Percentiles rank a stretch among this genome's conserved stretches.
Evolutionary conservation across 164 flowering plant species (phyloP).

Genomic region (Paratinospora sagittata): DNA sequence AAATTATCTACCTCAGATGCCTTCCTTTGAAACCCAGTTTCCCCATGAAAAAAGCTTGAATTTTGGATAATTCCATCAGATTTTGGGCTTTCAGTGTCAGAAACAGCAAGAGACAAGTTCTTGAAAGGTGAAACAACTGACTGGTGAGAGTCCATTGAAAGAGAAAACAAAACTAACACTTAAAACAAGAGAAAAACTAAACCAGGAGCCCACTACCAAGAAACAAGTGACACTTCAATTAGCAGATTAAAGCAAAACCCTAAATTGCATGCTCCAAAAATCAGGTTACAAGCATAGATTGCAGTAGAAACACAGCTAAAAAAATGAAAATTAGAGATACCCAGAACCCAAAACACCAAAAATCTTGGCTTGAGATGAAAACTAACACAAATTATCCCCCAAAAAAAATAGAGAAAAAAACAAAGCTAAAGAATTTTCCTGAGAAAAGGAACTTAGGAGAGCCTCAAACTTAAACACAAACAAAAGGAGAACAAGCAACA

Average conservation of each 20-base stretch:
- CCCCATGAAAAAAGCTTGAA: constrained; percentile 19
- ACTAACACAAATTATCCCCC: background rate
- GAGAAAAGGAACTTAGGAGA: constrained; percentile 3
- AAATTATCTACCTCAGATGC: constrained; percentile 22
- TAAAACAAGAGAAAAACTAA: too few species aligned
- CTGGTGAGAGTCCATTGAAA: constrained; percentile 63
- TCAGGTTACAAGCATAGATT: too few species aligned
- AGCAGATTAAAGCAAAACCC: background rate
- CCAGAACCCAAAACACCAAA: background rate
- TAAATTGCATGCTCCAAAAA: background rate
- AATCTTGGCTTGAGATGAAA: background rate
- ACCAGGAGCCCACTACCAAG: background rate
- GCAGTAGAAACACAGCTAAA: background rate
- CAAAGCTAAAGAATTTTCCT: constrained; percentile 4
- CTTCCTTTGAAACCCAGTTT: constrained; percentile 21
- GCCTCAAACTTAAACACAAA: constrained; percentile 17
- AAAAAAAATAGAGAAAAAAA: too few species aligned
- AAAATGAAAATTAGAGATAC: background rate
- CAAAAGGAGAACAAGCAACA: constrained; percentile 13
- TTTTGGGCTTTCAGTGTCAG: constrained; percentile 28
- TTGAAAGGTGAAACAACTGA: constrained; percentile 57
- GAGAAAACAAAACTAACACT: constrained; percentile 6
- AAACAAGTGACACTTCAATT: background rate
- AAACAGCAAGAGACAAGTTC: constrained; percentile 24
- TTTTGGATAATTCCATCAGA: background rate